phyloP scores from a whole-genome alignment of 2,329 filamentous ascomycete genomes.

The Monosporascus sp. region DNA sequence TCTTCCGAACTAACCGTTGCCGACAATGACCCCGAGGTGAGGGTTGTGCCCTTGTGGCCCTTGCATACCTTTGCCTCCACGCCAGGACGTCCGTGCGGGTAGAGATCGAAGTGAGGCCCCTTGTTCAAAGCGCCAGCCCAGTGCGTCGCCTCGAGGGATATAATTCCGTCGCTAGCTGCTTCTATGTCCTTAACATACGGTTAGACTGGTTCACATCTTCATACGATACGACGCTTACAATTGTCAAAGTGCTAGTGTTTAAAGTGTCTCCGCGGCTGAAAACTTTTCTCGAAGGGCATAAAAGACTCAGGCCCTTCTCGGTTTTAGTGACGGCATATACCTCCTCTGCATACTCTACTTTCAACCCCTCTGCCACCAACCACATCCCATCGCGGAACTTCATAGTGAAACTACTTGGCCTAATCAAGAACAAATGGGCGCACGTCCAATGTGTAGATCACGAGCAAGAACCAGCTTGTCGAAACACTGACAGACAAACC shows the following conservation, averaged over 20 bases:
- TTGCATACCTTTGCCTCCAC: conserved; percentile 35
- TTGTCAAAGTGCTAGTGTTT: conserved; percentile 49
- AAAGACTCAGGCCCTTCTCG: conserved; percentile 44
- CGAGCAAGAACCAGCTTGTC: neutral
- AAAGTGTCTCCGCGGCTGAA: conserved; percentile 48
- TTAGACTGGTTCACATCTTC: conserved; percentile 1
- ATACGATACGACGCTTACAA: conserved; percentile 30
- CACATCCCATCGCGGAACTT: conserved; percentile 65
- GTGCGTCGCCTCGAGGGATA: conserved; percentile 54
- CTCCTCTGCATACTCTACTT: conserved; percentile 62
- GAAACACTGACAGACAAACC: neutral
- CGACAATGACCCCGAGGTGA: conserved; percentile 46
- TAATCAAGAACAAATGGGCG: neutral
- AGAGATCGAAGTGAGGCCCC: conserved; percentile 55
- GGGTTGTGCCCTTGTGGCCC: conserved; percentile 38
- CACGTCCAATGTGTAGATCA: neutral
- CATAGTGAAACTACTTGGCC: conserved; percentile 33
- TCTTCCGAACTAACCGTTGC: conserved; percentile 44
- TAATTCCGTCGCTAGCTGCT: conserved; percentile 52
- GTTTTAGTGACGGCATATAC: conserved; percentile 48
- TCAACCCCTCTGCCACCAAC: conserved; percentile 55
- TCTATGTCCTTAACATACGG: conserved; percentile 41
- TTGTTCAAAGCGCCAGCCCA: conserved; percentile 47
- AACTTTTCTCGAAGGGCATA: conserved; percentile 55
- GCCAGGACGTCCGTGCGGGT: conserved; percentile 44